These are phyloP conservation scores for Colletotrichum sp. DNA, from an alignment of 2,329 filamentous ascomycete genomes.

Conservation along the genomic window DNA sequence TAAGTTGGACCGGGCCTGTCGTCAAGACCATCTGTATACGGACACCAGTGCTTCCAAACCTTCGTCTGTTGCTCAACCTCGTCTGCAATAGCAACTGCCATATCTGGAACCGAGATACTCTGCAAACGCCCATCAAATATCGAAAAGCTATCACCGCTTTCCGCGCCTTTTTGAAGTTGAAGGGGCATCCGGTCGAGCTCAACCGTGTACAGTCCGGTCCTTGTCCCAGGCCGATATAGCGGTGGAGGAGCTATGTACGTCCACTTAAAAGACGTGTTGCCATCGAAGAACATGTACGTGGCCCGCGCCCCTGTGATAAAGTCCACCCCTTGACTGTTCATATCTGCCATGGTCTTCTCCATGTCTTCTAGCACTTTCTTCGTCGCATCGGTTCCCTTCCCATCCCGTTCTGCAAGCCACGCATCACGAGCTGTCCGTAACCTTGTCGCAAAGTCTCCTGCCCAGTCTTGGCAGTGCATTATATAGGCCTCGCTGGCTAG, in stretches of 20 bases:
- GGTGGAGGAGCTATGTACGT: not conserved
- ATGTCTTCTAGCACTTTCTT: not conserved
- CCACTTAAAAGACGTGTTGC: not conserved
- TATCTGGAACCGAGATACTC: constrained; percentile 1
- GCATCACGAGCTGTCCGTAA: not conserved
- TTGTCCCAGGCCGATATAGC: not conserved
- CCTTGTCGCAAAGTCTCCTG: not conserved
- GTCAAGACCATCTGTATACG: not conserved
- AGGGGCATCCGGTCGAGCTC: not conserved
- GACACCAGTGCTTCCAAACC: constrained; percentile 1
- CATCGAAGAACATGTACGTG: not conserved
- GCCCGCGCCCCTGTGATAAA: not conserved
- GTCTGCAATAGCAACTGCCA: not conserved
- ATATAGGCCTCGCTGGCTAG: not conserved
- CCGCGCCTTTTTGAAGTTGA: not conserved
- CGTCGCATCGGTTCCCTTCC: not conserved
- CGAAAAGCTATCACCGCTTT: not conserved
- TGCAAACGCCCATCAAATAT: not conserved
- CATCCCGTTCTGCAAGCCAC: not conserved
- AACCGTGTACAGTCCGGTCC: not conserved
- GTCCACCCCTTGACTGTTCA: not conserved
- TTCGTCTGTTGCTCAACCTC: not conserved
- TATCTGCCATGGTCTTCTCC: not conserved
- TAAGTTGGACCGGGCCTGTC: not conserved
- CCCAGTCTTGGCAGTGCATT: not conserved